Evolutionary conservation across 2,329 filamentous ascomycete genomes (phyloP), one percentile per base, ranked within the genome.

Genomic region (Curvularia hawaiiensis): DNA sequence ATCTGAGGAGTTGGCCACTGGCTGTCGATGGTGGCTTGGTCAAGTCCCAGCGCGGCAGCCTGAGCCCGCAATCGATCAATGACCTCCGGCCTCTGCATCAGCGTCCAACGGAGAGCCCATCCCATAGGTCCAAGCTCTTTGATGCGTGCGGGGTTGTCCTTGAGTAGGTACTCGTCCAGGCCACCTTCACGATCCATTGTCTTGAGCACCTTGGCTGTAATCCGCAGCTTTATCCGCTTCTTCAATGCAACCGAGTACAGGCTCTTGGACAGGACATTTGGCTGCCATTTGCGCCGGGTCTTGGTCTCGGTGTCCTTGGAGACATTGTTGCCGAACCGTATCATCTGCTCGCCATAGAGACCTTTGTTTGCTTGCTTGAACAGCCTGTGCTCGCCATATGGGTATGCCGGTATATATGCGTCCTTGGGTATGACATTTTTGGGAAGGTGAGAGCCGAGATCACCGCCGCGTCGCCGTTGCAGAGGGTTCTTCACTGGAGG

Each of bases 111-210:
- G 70, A 99, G 79, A 67, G 88, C 86, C 95, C 95, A 99, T 7
- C 95, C 95, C 64, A 89, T 89, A 51, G 94, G 87, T 5, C 95
- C 95, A 56, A 99, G 82, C 77, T 97, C 91, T 80, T 88, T 90
- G 72, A 98, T 84, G 62, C 95, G 85, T 40, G 83, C 84, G 16
- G 89, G 81, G 79, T 92, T 95, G 74, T 87, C 85, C 65, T 92
- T 92, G 41, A 97, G 82, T 45, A 99, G 82, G 79, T 99, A 99
- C 71, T 92, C 88, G 77, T 99, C 95, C 63, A 99, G 82, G 8
- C 95, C 92, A 58, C 94, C 94, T 61, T 89, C 87, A 74, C 92
- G 94, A 73, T 91, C 88, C 72, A 98, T 90, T 35, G 77, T 81
- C 61, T 79, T 73, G 58, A 83, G 81, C 26, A 92, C 90, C 55